Conservation (phyloP, 1,284 basidiomycete species). For the Mycena sp. region DNA sequence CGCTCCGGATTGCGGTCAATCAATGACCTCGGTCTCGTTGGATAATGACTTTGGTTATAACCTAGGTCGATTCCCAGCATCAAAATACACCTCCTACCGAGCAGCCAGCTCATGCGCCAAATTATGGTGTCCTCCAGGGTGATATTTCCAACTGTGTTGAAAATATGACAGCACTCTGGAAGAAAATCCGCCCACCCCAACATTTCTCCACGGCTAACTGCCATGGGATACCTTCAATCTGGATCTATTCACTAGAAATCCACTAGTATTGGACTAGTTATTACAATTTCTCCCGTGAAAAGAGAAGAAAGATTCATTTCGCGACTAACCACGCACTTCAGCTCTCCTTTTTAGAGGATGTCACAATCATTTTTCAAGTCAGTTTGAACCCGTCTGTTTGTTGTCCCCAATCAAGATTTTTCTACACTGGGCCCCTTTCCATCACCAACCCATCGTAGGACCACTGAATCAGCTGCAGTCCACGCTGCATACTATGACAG, state of each 20-base stretch:
- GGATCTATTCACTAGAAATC: neutral
- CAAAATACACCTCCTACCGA: constrained; percentile 1
- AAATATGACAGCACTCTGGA: neutral
- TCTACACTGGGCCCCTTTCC: neutral
- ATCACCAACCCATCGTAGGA: neutral
- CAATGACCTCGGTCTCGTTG: neutral
- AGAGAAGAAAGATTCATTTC: neutral
- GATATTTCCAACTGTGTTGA: neutral
- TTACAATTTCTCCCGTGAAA: neutral
- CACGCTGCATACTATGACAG: neutral
- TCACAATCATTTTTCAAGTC: neutral
- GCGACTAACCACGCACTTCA: neutral
- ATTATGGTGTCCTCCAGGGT: constrained; percentile 3
- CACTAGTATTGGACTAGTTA: neutral
- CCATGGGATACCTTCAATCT: constrained; percentile 4
- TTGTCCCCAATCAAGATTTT: neutral
- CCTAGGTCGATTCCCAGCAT: neutral
- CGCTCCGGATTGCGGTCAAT: neutral
- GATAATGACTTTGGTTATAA: constrained; percentile 5
- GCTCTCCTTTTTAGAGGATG: neutral
- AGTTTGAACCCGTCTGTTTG: neutral
- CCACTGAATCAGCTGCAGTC: neutral
- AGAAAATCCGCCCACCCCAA: neutral
- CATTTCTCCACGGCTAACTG: neutral
- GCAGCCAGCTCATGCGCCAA: constrained; percentile 3